Base-by-base conservation (phyloP, 2,329 filamentous ascomycete species). In the Alternaria arbusti region DNA sequence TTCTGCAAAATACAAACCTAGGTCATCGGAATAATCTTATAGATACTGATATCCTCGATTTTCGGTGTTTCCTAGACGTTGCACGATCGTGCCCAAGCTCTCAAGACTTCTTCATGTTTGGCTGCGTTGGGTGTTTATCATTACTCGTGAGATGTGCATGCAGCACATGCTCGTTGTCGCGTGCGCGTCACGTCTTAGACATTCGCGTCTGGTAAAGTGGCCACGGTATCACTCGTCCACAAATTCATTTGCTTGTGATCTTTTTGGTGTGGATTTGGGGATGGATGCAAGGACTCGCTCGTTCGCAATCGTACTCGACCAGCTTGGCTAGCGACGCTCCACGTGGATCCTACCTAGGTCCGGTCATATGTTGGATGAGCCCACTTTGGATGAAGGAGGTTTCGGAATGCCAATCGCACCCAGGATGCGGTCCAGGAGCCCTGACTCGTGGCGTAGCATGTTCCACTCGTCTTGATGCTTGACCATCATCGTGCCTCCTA, bases 401-500 rank as follows among this genome's bases (percentile, higher is more conserved):
- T 46, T 71, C 10, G 78, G 78, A 54, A 80, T 74, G 6, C 79
- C 78, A 49, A 79, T 78, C 3, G 72, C 69, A 17, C 66, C 49
- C n/a, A 88, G 75, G 13, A 87, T 77, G 6, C 70, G 67, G 50
- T 82, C 78, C 40, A 88, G 74, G 25, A 79, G 65, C 28, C 79
- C 75, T 15, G 80, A 80, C 28, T 82, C 77, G 6, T 71, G 64
- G 44, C 80, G 78, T 40, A 89, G 69, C 36, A 78, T 66, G 63
- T 87, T 80, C 85, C 85, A 88, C 70, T 88, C 85, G 9, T 79
- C 80, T 69, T 86, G 78, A 7, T 82, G 78, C 73, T 88, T 88
- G 20, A 88, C 86, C 86, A 89, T 86, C 64, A 88, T 74, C 5
- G 86, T 88, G 1, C 86, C 86, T 1, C 82, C 86, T 4, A 88